Base-by-base conservation (phyloP, 2,329 filamentous ascomycete genomes). In the Cryphonectria nitschkei region DNA sequence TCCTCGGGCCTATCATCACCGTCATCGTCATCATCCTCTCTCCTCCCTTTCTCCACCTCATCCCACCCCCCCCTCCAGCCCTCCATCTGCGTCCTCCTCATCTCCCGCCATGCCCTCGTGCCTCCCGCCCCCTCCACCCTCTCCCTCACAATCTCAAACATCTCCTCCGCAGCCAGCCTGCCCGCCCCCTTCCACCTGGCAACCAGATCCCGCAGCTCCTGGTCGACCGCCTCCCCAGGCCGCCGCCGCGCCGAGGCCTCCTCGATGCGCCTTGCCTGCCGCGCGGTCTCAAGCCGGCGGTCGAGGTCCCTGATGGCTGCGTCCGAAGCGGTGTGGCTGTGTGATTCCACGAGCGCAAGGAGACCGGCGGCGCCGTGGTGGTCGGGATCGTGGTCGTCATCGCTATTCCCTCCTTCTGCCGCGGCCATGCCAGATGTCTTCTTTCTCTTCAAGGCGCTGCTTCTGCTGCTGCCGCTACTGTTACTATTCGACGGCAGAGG, bases 121-220 rank as follows among this genome's bases (percentile, higher is more conserved):
- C 71, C 71, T 0, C 71, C 71, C 0, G 69, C 56, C 6, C 63
- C 71, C 26, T n/a, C 26, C 72, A 77, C 64, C 74, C 76, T 11
- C 61, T 73, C 60, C 52, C 65, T 46, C 19, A 74, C 22, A 32
- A 73, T 34, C 75, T 75, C 70, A 68, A 72, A 65, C 29, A 74
- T 52, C 72, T 77, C 43, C 74, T 93, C 91, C 0, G 91, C 91
- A 8, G 89, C 90, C 65, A 84, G 81, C 73, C 90, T 84, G 71
- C 87, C 88, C 26, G 88, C 87, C 0, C 76, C 79, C 63, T 83
- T 87, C 92, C 92, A 94, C 77, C 87, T 90, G 3, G 77, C 78
- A 58, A 88, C 85, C 74, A 93, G 76, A 0, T 77, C 79, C 58
- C 85, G 80, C 34, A 93, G 81, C 70, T 92, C 88, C 1, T 80